A percentile compares a stretch with the other conserved stretches of the same genome.
Evolutionary conservation across 441 rosid genomes (phyloP).

Genomic region (Populus hybrid): DNA sequence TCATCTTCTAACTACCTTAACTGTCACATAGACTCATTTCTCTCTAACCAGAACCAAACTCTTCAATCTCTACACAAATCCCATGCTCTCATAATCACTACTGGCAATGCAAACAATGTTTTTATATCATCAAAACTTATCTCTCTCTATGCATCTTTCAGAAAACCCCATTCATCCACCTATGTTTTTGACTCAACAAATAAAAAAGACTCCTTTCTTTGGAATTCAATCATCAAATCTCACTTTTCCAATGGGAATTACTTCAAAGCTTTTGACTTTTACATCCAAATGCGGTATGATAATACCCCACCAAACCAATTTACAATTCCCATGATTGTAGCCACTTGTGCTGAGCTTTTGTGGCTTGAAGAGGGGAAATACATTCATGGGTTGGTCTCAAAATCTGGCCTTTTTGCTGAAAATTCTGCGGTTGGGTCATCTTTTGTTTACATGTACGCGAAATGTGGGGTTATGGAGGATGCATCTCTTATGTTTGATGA

Average conservation of each 20-base stretch:
- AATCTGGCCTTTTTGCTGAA: conserved; percentile 38
- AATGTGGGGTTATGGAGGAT: conserved; percentile 40
- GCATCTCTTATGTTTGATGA: conserved; percentile 53
- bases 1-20: conserved; percentile 31
- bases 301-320: conserved; percentile 37
- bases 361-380: conserved; percentile 35
- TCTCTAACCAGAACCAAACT: conserved; percentile 27
- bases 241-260: conserved; percentile 53
- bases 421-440: conserved; percentile 52
- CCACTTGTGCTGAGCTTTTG: conserved; percentile 52
- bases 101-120: conserved; percentile 44
- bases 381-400: conserved; percentile 48
- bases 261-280: conserved; percentile 35
- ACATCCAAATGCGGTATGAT: conserved; percentile 38
- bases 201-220: conserved; percentile 49
- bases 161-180: conserved; percentile 30
- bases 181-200: conserved; percentile 34
- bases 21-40: conserved; percentile 31
- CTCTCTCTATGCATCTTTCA: conserved; percentile 43
- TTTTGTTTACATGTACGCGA: conserved; percentile 47
- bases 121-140: conserved; percentile 62
- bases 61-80: conserved; percentile 36
- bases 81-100: conserved; percentile 44
- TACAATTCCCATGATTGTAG: conserved; percentile 59
- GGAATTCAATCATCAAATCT: conserved; percentile 62